A percentile compares a stretch with the other conserved stretches of the same genome.
Conservation (phyloP, 352 stramenopile genomes). For the Globisporangium mamillatum region DNA sequence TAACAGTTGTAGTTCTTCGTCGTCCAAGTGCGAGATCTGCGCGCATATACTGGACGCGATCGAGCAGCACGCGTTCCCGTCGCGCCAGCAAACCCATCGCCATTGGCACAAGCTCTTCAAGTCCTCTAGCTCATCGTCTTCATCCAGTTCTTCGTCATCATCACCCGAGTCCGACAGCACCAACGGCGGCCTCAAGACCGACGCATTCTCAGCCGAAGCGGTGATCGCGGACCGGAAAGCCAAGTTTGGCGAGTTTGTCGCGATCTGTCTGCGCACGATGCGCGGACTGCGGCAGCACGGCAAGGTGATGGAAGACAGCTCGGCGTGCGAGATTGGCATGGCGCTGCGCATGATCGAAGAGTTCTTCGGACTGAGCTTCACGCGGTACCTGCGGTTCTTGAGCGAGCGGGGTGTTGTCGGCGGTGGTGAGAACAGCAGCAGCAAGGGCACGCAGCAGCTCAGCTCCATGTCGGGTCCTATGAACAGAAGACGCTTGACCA, state of each 20-base stretch:
- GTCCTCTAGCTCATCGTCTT: background rate
- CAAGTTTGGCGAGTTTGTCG: constrained; percentile 56
- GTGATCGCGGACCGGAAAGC: constrained; percentile 50
- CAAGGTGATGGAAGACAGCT: constrained; percentile 43
- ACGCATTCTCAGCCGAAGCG: background rate
- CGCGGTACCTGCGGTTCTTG: constrained; percentile 60
- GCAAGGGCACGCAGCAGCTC: constrained; percentile 9
- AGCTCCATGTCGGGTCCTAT: background rate
- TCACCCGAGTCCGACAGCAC: background rate
- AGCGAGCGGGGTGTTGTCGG: constrained; percentile 58
- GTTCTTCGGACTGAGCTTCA: constrained; percentile 70
- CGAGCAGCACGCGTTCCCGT: constrained; percentile 46
- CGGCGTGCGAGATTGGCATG: constrained; percentile 53
- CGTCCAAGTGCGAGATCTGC: constrained; percentile 48
- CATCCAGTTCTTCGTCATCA: background rate
- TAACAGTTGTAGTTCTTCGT: background rate
- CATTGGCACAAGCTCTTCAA: constrained; percentile 30
- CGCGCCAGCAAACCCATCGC: constrained; percentile 26
- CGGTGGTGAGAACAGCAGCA: constrained; percentile 17
- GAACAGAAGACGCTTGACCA: constrained; percentile 1
- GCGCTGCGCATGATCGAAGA: constrained; percentile 59
- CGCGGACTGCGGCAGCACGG: constrained; percentile 65
- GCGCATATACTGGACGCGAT: constrained; percentile 62
- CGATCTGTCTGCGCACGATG: constrained; percentile 45
- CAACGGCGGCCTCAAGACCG: background rate